Percentiles rank a stretch among this genome's conserved stretches.
phyloP scores from a whole-genome alignment of 2,329 filamentous ascomycete genomes.

The Leptographium wingfieldii region DNA sequence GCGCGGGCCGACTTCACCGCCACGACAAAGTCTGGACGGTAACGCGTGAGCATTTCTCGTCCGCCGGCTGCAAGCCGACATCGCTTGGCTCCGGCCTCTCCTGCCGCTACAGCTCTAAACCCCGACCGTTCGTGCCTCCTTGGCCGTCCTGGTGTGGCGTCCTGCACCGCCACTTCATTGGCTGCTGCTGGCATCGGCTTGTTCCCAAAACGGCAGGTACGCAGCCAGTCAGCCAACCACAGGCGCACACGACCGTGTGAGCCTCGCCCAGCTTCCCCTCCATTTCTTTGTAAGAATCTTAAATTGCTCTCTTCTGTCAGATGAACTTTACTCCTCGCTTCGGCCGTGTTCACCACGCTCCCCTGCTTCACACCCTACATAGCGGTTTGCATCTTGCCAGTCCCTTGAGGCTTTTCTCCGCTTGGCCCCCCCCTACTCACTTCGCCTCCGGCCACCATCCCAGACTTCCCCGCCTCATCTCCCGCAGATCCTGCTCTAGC shows the following conservation, averaged over 20 bases:
- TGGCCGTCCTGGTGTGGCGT: neutral
- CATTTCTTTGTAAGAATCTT: too few species aligned
- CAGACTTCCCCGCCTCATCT: neutral
- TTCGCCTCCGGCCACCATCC: neutral
- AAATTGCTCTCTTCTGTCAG: neutral
- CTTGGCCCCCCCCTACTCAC: neutral
- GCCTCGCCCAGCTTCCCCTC: neutral
- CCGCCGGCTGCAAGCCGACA: neutral
- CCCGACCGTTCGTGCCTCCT: neutral
- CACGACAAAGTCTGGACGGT: neutral
- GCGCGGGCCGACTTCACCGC: neutral
- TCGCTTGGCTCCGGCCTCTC: too few species aligned
- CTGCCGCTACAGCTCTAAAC: neutral
- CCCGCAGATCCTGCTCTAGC: constrained; percentile 6
- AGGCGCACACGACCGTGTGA: neutral
- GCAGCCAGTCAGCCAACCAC: neutral
- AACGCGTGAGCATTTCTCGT: neutral
- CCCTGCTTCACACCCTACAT: neutral
- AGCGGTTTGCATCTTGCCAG: neutral
- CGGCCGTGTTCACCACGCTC: neutral
- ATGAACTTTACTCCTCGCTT: neutral
- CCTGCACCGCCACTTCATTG: neutral
- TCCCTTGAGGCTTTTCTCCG: neutral
- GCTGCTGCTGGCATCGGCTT: neutral
- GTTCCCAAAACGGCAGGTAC: neutral